These are phyloP conservation scores for Mortierella sp. DNA, from an alignment of 371 early-diverging fungal species.

Conservation along the genomic window DNA sequence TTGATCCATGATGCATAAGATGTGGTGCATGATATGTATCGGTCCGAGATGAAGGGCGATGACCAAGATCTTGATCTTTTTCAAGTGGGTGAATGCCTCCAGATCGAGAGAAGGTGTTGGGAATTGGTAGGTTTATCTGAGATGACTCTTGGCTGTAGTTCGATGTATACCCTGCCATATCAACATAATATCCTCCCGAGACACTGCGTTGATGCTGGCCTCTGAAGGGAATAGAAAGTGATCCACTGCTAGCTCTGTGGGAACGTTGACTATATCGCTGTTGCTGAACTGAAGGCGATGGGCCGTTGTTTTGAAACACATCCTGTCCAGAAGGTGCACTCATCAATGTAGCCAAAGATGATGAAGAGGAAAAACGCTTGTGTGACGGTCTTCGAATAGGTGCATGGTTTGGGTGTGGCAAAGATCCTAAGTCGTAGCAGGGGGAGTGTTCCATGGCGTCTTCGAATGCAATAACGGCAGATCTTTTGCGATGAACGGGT, in stretches of 20 bases:
- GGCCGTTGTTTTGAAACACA: slow-evolving; percentile 23
- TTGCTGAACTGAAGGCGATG: slow-evolving; percentile 22
- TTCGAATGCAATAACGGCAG: slow-evolving; percentile 46
- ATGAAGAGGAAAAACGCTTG: slow-evolving; percentile 43
- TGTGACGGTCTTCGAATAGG: slow-evolving; percentile 20
- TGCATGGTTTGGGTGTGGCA: slow-evolving; percentile 8
- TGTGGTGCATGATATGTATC: slow-evolving; percentile 1
- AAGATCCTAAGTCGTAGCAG: slow-evolving; percentile 13
- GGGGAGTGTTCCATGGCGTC: slow-evolving; percentile 37
- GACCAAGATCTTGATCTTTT: slow-evolving; percentile 9
- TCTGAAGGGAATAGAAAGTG: slow-evolving; percentile 25
- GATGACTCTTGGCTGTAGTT: slow-evolving; percentile 17
- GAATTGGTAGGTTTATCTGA: slow-evolving; percentile 7
- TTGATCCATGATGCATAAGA: neutral
- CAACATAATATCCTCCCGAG: slow-evolving; percentile 37
- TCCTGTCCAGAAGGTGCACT: slow-evolving; percentile 16
- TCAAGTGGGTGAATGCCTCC: slow-evolving; percentile 35
- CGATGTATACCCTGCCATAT: slow-evolving; percentile 25
- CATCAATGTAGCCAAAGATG: slow-evolving; percentile 29
- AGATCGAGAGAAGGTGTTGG: slow-evolving; percentile 17
- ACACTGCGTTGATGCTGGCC: slow-evolving; percentile 42
- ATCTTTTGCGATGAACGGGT: slow-evolving; percentile 38
- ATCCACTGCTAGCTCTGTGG: slow-evolving; percentile 32
- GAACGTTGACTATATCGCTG: slow-evolving; percentile 18
- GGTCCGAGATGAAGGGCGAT: slow-evolving; percentile 14